These are phyloP conservation scores for Pseudocercospora crystallina DNA, from an alignment of 2,329 filamentous ascomycete genomes.

Conservation along the genomic window DNA sequence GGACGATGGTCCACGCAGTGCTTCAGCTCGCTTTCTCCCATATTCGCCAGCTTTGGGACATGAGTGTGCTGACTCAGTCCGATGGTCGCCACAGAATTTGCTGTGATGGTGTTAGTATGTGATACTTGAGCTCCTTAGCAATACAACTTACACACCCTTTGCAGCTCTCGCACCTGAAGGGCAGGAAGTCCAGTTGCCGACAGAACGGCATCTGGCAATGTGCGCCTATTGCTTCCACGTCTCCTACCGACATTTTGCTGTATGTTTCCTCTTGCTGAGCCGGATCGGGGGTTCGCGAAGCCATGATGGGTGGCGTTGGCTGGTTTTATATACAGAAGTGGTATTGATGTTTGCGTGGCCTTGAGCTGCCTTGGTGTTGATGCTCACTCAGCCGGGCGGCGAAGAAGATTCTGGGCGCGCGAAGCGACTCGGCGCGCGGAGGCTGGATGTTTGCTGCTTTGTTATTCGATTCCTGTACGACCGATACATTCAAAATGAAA, in stretches of 20 bases:
- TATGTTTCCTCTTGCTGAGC: conserved; percentile 48
- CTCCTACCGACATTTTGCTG: conserved; percentile 71
- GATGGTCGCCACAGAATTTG: conserved; percentile 86
- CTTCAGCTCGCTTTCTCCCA: conserved; percentile 52
- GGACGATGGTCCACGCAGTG: conserved; percentile 27
- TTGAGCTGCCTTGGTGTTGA: conserved; percentile 5
- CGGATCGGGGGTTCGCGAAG: conserved; percentile 12
- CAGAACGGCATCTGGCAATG: conserved; percentile 93
- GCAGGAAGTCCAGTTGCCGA: conserved; percentile 92
- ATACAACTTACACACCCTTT: conserved; percentile 45
- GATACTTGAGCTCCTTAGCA: neutral
- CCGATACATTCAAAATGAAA: no score
- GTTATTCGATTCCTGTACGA: no score
- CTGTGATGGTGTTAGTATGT: conserved; percentile 14
- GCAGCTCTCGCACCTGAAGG: conserved; percentile 91
- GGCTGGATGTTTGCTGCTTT: no score
- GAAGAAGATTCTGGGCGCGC: conserved; percentile 22
- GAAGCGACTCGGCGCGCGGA: neutral
- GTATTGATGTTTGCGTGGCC: conserved; percentile 7
- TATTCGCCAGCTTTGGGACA: conserved; percentile 62
- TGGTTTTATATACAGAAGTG: neutral
- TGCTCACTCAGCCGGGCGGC: conserved; percentile 17
- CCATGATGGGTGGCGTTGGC: conserved; percentile 9
- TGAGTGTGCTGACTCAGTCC: conserved; percentile 77
- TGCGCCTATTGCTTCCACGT: conserved; percentile 80